A percentile compares a stretch with the other conserved stretches of the same genome.
Evolutionary conservation across 2,329 filamentous ascomycete genomes (phyloP).

Genomic region (Magnaporthales sp.): DNA sequence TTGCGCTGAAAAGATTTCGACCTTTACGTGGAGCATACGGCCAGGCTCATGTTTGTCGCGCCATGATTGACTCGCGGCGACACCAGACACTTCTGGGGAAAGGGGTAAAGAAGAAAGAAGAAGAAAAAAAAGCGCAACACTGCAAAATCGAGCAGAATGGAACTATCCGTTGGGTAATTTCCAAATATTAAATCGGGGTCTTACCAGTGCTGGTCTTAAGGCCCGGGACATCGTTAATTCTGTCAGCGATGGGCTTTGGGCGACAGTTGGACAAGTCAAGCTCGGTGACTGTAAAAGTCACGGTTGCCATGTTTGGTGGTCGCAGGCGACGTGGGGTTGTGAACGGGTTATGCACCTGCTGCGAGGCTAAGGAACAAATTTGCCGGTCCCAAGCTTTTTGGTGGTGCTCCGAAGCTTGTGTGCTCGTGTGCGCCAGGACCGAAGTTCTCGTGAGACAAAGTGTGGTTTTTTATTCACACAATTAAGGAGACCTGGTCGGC

Average conservation of each 20-base stretch:
- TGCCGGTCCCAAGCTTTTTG: neutral
- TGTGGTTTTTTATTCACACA: neutral
- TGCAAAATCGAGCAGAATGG: no score
- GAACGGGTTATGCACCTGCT: neutral
- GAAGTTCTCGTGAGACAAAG: neutral
- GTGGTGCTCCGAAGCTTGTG: neutral
- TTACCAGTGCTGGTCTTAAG: constrained; percentile 53
- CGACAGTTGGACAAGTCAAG: constrained; percentile 40
- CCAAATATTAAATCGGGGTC: constrained; percentile 20
- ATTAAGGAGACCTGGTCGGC: neutral
- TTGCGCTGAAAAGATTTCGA: neutral
- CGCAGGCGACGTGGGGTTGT: neutral
- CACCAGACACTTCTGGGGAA: constrained; percentile 5
- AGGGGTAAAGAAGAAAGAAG: no score
- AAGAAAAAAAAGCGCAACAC: no score
- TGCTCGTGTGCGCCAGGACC: neutral
- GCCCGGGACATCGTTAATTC: constrained; percentile 47
- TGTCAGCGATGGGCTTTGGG: constrained; percentile 40
- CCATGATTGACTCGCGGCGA: neutral
- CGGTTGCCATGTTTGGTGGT: constrained; percentile 3
- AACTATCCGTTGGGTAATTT: no score
- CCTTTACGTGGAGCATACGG: neutral
- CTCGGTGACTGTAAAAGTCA: constrained; percentile 27
- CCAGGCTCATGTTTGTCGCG: neutral
- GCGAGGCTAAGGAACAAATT: neutral